Evolutionary conservation across 306 rosid species (phyloP), one percentile per base, ranked within the genome.

Genomic region (Prunus mume): DNA sequence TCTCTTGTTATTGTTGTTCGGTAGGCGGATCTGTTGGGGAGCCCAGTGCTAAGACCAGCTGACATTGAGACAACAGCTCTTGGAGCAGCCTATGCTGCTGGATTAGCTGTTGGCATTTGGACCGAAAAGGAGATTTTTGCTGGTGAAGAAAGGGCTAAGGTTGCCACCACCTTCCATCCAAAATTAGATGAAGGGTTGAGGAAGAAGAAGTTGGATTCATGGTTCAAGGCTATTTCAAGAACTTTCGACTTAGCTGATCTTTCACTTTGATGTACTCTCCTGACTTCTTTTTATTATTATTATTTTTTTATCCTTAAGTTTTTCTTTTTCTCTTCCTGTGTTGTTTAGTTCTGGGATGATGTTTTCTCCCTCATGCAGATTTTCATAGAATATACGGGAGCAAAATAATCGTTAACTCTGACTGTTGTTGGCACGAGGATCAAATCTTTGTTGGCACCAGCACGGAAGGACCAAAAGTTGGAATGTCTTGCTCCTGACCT

Each of bases 21-120:
- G 61, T 77, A 95, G 99, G 97, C 97, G 5, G 97, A 95, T 80
- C 75, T 95, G 88, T 54, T 85, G 76, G 97, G 93, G 65, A 69
- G 61, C 71, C 73, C 93, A 0, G 97, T 95, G 79, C 67, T 90
- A 75, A 88, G 97, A 82, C 99, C 99, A 24, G 85, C 86, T 12
- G 96, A 95, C 83, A 87, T 83, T 14, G 99, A 95, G 86, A 95
- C 97, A 19, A 95, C 99, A 22, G 97, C 99, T 12, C 93, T 87
- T 3, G 99, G 99, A 63, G 99, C 97, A 65, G 99, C 97, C 14
- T 95, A 85, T 82, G 99, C 99, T 69, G 99, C 99, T 41, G 99
- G 99, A 45, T 81, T 95, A 81, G 99, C 92, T 1, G 83, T 70
- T 27, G 98, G 99, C 64, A 46, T 95, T 72, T 90, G 99, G 97